phyloP scores from a whole-genome alignment of 139 green algal genomes.

The Chara braunii region DNA sequence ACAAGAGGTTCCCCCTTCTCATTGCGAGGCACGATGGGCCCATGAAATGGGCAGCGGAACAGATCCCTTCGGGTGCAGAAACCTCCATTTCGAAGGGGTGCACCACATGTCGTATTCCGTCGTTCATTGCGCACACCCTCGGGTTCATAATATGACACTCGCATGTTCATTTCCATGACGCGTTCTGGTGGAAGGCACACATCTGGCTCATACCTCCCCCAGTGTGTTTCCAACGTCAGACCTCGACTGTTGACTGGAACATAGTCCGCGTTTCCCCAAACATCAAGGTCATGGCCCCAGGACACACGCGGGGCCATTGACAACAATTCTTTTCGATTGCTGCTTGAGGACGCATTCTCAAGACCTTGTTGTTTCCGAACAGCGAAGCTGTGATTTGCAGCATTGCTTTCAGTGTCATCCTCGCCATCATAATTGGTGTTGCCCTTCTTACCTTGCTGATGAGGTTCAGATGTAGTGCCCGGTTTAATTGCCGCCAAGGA shows the following conservation, averaged over 20 bases:
- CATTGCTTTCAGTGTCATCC: too few relatives aligned
- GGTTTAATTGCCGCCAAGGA: too few relatives aligned
- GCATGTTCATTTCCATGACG: constrained; percentile 18
- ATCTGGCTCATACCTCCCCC: constrained; percentile 15
- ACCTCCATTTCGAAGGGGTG: constrained; percentile 13
- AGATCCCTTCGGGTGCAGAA: constrained; percentile 26
- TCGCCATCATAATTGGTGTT: too few relatives aligned
- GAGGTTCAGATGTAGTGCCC: too few relatives aligned
- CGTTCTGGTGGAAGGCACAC: constrained; percentile 14
- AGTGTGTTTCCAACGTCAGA: constrained; percentile 34
- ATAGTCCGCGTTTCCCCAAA: constrained; percentile 11
- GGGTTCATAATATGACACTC: constrained; percentile 19
- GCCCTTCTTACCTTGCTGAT: too few relatives aligned
- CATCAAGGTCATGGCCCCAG: constrained; percentile 17
- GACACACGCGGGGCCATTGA: constrained; percentile 2
- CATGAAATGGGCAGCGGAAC: constrained; percentile 33
- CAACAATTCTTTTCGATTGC: background rate
- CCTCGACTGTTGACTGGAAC: constrained; percentile 19
- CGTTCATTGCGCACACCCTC: too few relatives aligned
- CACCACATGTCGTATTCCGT: too few relatives aligned
- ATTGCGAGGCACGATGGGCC: constrained; percentile 24
- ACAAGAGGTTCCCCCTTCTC: constrained; percentile 9
- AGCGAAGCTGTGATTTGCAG: too few relatives aligned
- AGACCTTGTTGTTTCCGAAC: too few relatives aligned
- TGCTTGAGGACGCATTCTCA: too few relatives aligned